phyloP scores from a whole-genome alignment of 208 protist species.

The Spongospora subterranea region DNA sequence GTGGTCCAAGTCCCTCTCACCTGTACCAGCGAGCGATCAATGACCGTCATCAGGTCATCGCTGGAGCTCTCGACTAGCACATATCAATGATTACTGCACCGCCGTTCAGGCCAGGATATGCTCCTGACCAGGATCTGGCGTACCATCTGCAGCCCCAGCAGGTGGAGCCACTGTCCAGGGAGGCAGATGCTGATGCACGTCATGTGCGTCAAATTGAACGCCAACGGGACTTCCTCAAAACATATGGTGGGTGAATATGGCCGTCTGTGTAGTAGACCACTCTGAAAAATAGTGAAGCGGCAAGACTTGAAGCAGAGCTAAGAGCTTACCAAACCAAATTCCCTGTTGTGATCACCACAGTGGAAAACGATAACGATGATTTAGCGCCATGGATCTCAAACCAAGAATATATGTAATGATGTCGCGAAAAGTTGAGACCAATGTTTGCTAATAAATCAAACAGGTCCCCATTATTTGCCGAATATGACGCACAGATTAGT shows the following conservation, averaged over 20 bases:
- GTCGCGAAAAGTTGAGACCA: not conserved
- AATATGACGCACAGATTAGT: not conserved
- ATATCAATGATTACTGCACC: not conserved
- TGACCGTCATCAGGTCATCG: no score
- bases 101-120: not conserved
- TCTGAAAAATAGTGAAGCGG: not conserved
- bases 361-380: conserved; percentile 46
- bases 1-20: no score
- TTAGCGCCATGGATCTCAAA: conserved; percentile 27
- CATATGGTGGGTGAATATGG: not conserved
- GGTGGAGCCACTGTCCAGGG: not conserved
- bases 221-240: conserved; percentile 26
- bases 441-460: not conserved
- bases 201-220: not conserved
- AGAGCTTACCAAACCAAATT: not conserved
- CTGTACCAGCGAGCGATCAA: no score
- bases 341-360: not conserved
- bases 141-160: not conserved
- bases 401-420: conserved; percentile 4
- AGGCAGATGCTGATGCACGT: not conserved
- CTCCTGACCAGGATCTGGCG: not conserved
- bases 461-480: conserved; percentile 31
- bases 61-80: no score
- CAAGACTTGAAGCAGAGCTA: conserved; percentile 4
- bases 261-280: not conserved